These are phyloP conservation scores for Pseudogymnoascus verrucosus DNA, from an alignment of 2,329 filamentous ascomycete species.

Conservation along the genomic window DNA sequence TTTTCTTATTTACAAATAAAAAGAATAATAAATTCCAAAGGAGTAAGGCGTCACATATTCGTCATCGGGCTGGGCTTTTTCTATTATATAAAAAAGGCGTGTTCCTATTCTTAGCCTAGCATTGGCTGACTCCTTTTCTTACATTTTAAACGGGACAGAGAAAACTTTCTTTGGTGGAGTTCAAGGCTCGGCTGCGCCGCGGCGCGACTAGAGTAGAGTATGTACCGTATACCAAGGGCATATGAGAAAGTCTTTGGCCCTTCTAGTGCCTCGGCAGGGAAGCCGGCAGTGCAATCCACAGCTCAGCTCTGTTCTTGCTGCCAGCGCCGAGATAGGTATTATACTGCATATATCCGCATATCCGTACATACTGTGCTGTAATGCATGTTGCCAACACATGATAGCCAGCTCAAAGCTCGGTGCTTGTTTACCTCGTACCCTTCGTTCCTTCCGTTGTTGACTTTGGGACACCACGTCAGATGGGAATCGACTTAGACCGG, in stretches of 20 bases:
- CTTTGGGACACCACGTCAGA: background rate
- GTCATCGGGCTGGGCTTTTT: background rate
- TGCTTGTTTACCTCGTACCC: background rate
- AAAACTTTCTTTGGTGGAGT: slow-evolving; percentile 9
- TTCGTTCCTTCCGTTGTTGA: background rate
- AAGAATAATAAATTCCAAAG: background rate
- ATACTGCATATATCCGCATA: background rate
- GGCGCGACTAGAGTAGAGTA: background rate
- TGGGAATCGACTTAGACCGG: background rate
- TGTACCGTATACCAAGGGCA: background rate
- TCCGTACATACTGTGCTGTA: background rate
- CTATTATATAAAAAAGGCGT: slow-evolving; percentile 7
- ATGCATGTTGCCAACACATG: background rate
- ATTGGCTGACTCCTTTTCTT: slow-evolving; percentile 1
- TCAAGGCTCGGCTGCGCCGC: background rate
- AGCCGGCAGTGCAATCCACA: background rate
- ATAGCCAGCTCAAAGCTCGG: background rate
- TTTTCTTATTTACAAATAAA: background rate
- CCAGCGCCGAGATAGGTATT: background rate
- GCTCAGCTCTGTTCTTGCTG: background rate
- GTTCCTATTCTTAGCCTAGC: slow-evolving; percentile 6
- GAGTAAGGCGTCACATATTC: background rate
- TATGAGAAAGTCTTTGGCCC: background rate
- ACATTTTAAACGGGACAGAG: slow-evolving; percentile 2
- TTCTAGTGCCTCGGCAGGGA: slow-evolving; percentile 4